Base-by-base conservation (phyloP, 176 grass and related monocot genomes). In the Phragmites australis region DNA sequence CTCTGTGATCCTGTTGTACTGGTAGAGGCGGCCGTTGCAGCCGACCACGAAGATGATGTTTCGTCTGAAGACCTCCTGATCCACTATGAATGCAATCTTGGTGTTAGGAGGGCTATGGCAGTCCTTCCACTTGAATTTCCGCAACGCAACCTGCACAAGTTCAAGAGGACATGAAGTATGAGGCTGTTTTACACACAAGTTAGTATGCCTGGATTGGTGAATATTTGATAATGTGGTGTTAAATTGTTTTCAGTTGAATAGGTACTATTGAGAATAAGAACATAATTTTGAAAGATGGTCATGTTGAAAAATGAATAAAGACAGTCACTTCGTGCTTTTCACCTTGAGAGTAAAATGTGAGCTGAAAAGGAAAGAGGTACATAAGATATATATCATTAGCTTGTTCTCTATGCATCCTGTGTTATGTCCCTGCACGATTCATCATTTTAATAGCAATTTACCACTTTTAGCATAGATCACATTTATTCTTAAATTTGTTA, bases 41-140 rank as follows among this genome's bases (percentile, higher is more conserved):
- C 88, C 92, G 5, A 99, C 90, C 16, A 79, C 86, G 13, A 99
- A 95, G 30, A 99, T 65, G 76, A 99, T 79, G 56, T 99, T 99
- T 70, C 83, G 66, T 81, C 96, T 85, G 54, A 95, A 89, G 13
- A 89, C 65, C 76, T 99, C 96, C 81, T 95, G 96, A 42, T 99
- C 96, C 60, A 95, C 84, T 61, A 99, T 93, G 72, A 93, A 99
- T 73, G 96, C 90, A 74, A 99, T 79, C 77, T 64, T 95, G 17
- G 84, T 99, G 31, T 95, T 88, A 15, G 86, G 92, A 29, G 90
- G 92, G 64, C 73, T 88, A 18, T 82, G 86, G 76, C 96, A 99
- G 85, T 99, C 92, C 84, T 99, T 99, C 96, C 92, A 99, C 87
- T 93, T 89, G 84, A 95, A 95, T 78, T 87, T 90, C 43, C 92